Evolutionary conservation across 2,329 filamentous ascomycete species (phyloP).

Genomic region (Pestalotiopsis sp.): DNA sequence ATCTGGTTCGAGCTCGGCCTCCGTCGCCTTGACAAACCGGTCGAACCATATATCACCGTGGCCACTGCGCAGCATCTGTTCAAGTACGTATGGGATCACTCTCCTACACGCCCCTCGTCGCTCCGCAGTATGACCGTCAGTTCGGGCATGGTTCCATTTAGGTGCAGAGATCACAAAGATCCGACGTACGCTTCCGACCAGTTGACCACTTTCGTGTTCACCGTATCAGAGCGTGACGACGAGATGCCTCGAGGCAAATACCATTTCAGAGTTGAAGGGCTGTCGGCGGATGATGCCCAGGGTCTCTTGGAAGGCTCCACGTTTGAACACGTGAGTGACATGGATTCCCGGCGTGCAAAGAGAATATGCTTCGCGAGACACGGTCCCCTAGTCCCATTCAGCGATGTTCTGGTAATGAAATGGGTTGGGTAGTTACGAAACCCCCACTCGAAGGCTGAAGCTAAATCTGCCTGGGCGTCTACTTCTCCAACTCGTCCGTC

Average conservation of each 20-base stretch:
- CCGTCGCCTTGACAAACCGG: background rate
- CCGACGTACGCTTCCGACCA: constrained; percentile 9
- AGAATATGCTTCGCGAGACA: too few species aligned
- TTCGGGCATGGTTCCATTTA: constrained; percentile 10
- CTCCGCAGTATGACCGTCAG: constrained; percentile 4
- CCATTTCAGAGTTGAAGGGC: background rate
- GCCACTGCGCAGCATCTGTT: constrained; percentile 8
- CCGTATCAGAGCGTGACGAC: constrained; percentile 13
- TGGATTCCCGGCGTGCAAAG: too few species aligned
- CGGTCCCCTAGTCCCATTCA: too few species aligned
- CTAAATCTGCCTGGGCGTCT: too few species aligned
- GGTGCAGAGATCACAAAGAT: background rate
- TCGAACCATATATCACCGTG: constrained; percentile 15
- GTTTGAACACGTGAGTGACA: too few species aligned
- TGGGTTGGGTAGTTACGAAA: too few species aligned
- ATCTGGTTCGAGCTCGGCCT: constrained; percentile 18
- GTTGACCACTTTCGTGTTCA: constrained; percentile 13
- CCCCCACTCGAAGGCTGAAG: too few species aligned
- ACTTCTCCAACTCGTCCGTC: too few species aligned
- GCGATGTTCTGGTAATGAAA: too few species aligned
- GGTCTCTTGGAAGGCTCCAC: background rate
- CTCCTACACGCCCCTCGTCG: background rate
- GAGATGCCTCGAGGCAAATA: constrained; percentile 43
- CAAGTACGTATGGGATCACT: background rate
- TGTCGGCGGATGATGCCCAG: background rate